Evolutionary conservation across 2,329 filamentous ascomycete genomes (phyloP).

Genomic region (Pseudonectria foliicola): DNA sequence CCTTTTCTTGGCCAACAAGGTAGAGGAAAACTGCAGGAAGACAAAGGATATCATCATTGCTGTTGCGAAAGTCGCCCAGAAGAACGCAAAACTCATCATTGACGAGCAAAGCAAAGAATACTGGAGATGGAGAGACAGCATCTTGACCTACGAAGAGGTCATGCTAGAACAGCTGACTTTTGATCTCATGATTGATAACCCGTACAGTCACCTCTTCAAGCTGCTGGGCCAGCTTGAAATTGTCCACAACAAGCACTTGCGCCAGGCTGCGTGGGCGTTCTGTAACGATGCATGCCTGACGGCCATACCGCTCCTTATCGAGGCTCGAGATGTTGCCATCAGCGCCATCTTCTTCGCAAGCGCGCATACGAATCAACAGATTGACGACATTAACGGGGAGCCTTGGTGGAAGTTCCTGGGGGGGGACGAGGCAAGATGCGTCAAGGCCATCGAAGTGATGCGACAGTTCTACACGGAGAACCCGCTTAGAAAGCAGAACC

Average conservation of each 20-base stretch:
- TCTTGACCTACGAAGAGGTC: slow-evolving; percentile 84
- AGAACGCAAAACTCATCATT: slow-evolving; percentile 81
- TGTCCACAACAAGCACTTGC: slow-evolving; percentile 71
- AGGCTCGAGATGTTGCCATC: slow-evolving; percentile 73
- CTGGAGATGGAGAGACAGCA: slow-evolving; percentile 95
- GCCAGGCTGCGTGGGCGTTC: slow-evolving; percentile 88
- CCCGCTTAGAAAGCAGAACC: slow-evolving; percentile 51
- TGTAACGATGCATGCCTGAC: slow-evolving; percentile 87
- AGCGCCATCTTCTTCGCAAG: slow-evolving; percentile 82
- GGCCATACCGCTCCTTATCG: slow-evolving; percentile 73
- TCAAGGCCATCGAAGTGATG: slow-evolving; percentile 69
- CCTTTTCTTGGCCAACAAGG: slow-evolving; percentile 92
- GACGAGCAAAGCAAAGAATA: slow-evolving; percentile 98
- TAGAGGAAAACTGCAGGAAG: slow-evolving; percentile 93
- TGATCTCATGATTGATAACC: slow-evolving; percentile 83
- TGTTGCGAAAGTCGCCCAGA: slow-evolving; percentile 89
- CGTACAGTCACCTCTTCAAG: slow-evolving; percentile 77
- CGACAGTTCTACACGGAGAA: slow-evolving; percentile 61
- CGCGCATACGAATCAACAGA: slow-evolving; percentile 62
- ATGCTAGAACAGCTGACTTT: slow-evolving; percentile 91
- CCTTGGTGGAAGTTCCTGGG: slow-evolving; percentile 83
- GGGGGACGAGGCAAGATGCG: slow-evolving; percentile 63
- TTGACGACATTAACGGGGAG: slow-evolving; percentile 68
- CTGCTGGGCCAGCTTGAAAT: slow-evolving; percentile 67
- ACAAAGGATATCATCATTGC: slow-evolving; percentile 92